Conservation (phyloP, 2,329 filamentous ascomycete genomes). For the Pyricularia pennisetigena region DNA sequence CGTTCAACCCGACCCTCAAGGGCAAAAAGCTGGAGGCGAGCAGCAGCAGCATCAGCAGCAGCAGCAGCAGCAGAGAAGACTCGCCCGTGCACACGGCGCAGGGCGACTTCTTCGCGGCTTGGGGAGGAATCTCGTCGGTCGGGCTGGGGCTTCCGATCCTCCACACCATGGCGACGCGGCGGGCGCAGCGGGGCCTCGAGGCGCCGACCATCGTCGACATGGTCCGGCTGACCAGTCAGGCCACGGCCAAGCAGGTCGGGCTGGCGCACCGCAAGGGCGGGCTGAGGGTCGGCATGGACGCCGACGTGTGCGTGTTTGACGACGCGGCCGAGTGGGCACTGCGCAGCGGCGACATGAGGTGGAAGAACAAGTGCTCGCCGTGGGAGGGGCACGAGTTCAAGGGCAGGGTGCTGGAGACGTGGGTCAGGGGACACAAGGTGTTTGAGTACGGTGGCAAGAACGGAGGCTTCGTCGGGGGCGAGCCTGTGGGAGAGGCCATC, state of each 20-base stretch:
- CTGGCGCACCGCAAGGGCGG: conserved; percentile 74
- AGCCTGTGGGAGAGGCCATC: conserved; percentile 45
- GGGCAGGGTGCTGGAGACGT: conserved; percentile 77
- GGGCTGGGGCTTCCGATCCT: conserved; percentile 88
- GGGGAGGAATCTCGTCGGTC: conserved; percentile 93
- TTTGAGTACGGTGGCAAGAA: conserved; percentile 53
- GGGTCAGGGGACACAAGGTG: conserved; percentile 68
- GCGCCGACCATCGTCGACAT: conserved; percentile 57
- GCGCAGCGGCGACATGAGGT: conserved; percentile 71
- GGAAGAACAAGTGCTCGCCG: conserved; percentile 85
- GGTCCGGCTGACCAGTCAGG: conserved; percentile 74
- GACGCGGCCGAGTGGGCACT: conserved; percentile 71
- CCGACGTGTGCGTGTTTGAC: conserved; percentile 87
- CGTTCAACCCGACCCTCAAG: conserved; percentile 14
- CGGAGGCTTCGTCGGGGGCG: conserved; percentile 37
- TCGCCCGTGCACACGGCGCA: conserved; percentile 11
- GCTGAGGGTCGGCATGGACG: conserved; percentile 72
- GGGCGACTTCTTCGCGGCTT: conserved; percentile 91
- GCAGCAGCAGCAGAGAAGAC: neutral
- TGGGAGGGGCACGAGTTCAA: conserved; percentile 74
- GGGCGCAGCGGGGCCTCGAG: conserved; percentile 15
- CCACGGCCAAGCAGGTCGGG: conserved; percentile 83
- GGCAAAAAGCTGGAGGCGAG: conserved; percentile 8
- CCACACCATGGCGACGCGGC: conserved; percentile 58
- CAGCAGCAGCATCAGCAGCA: conserved; percentile 12